Evolutionary conservation across 495 filamentous ascomycete species (phyloP), one percentile per base, ranked within the genome.

Genomic region (Neurospora sp.): DNA sequence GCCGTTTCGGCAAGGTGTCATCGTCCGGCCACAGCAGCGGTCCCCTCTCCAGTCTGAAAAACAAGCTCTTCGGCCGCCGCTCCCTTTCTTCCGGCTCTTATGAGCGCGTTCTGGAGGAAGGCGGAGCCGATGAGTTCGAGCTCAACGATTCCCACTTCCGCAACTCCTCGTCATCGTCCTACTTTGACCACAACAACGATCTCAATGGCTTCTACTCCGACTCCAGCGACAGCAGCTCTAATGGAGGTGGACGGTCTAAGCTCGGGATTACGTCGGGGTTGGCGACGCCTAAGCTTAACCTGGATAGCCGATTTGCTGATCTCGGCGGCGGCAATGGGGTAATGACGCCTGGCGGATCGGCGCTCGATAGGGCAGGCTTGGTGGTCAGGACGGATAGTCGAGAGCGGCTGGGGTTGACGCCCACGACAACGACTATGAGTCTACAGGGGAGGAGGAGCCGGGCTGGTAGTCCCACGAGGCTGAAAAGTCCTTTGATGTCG

Each of bases 31-130:
- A 66, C 14, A 66, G 14, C 14, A 66, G 27, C 14, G 82, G 84
- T 31, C 76, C 87, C 18, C 80, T 85, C 14, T 82, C 85, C 31
- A 82, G 82, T 35, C 54, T 66, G 54, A 66, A 35, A 37, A 66
- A 66, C 54, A 89, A 93, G 70, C 87, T 93, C 27, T 88, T 90
- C 69, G 85, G 89, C 12, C 82, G 78, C 9, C 76, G 80, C 20
- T 79, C 74, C 18, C 20, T 59, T 12, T 76, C 78, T 2, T 27
- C 81, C 5, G 82, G 83, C 2, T 77, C 88, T 10, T 97, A 97
- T 76, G 94, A 97, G 80, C 90, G 93, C 20, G 91, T 98, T 14
- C 82, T 97, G 70, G 94, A 97, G 80, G 91, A 93, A 73, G 94
- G 92, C 12, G 86, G 86, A 4, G 82, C 78, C 2, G 81, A 86